Percentiles rank a stretch among this genome's conserved stretches.
phyloP scores from a whole-genome alignment of 2,329 filamentous ascomycete species.

The Neopestalotiopsis clavispora region DNA sequence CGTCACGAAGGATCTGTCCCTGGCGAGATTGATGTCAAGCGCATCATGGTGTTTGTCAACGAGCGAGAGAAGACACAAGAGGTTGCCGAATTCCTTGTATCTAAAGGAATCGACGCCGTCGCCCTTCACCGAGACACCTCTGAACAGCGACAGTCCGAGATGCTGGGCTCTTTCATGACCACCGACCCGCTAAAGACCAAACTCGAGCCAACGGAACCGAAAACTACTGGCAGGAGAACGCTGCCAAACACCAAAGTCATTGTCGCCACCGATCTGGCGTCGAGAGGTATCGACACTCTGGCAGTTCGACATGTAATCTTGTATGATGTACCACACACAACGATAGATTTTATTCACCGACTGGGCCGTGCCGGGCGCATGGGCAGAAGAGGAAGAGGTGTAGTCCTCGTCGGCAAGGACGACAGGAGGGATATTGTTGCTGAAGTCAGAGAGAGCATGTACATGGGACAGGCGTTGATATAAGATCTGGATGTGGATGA shows the following conservation, averaged over 20 bases:
- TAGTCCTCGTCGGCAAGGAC: constrained; percentile 88
- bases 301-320: constrained; percentile 90
- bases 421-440: constrained; percentile 89
- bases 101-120: constrained; percentile 87
- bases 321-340: constrained; percentile 97
- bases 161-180: constrained; percentile 75
- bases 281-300: constrained; percentile 91
- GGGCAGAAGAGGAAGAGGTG: constrained; percentile 85
- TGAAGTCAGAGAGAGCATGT: constrained; percentile 91
- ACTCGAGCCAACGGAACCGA: neutral
- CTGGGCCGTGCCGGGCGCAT: constrained; percentile 91
- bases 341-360: constrained; percentile 97
- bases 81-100: constrained; percentile 76
- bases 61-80: constrained; percentile 88
- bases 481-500: constrained; percentile 43
- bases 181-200: constrained; percentile 43
- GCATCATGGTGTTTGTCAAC: constrained; percentile 95
- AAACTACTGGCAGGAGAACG: constrained; percentile 45
- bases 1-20: constrained; percentile 61
- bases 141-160: constrained; percentile 77
- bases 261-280: constrained; percentile 92
- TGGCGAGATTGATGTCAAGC: constrained; percentile 71
- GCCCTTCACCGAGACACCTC: constrained; percentile 85
- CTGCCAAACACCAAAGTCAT: constrained; percentile 85
- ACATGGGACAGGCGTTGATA: constrained; percentile 78